A percentile compares a stretch with the other conserved stretches of the same genome.
Evolutionary conservation across 1,284 basidiomycete species (phyloP).

Genomic region (Ceratobasidium sp.): DNA sequence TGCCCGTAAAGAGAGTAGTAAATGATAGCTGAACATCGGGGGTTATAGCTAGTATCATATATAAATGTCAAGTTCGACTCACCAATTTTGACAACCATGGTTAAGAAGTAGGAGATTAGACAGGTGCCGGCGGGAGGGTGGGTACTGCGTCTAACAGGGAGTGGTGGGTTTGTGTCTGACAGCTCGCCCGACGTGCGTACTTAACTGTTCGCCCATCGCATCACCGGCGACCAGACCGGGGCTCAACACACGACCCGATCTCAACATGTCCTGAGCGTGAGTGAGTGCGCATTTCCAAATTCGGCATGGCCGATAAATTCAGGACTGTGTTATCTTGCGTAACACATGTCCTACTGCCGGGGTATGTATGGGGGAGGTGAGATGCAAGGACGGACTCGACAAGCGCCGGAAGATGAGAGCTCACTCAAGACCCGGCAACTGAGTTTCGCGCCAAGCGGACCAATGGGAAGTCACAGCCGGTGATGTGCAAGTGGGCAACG

Average conservation of each 20-base stretch:
- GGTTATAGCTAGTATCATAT: background rate
- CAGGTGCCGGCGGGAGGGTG: background rate
- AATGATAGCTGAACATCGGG: slow-evolving; percentile 8
- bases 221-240: slow-evolving; percentile 26
- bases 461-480: slow-evolving; percentile 16
- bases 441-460: slow-evolving; percentile 4
- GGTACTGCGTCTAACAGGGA: background rate
- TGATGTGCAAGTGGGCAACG: slow-evolving; percentile 14
- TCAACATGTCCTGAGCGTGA: slow-evolving; percentile 36
- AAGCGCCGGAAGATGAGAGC: slow-evolving; percentile 11
- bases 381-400: background rate
- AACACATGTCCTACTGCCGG: background rate
- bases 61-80: background rate
- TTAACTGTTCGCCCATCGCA: slow-evolving; percentile 5
- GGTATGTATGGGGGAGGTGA: slow-evolving; percentile 18
- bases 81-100: slow-evolving; percentile 39
- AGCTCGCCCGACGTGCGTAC: slow-evolving; percentile 1
- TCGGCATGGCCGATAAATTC: slow-evolving; percentile 1
- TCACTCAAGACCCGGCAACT: slow-evolving; percentile 33
- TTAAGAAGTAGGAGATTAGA: background rate
- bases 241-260: slow-evolving; percentile 13
- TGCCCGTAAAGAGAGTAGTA: slow-evolving; percentile 42
- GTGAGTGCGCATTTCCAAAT: slow-evolving; percentile 7
- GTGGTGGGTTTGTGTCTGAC: slow-evolving; percentile 2
- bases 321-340: slow-evolving; percentile 9